Evolutionary conservation across 2,329 filamentous ascomycete genomes (phyloP).

Genomic region (Paecilomyces niveus): DNA sequence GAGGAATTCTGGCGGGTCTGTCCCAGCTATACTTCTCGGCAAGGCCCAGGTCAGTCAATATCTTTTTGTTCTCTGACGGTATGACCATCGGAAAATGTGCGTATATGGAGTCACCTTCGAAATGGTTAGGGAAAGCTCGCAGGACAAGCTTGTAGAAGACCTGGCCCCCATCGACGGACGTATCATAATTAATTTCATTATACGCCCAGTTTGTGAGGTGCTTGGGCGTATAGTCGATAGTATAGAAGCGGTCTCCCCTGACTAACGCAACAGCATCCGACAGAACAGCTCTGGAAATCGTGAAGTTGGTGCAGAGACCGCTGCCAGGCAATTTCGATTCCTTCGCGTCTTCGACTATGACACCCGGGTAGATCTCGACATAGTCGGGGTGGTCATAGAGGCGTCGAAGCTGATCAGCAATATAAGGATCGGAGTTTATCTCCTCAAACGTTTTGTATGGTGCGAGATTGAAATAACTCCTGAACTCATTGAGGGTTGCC

Average conservation of each 20-base stretch:
- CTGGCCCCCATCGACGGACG: constrained; percentile 41
- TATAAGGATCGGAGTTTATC: constrained; percentile 45
- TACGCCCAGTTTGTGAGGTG: constrained; percentile 41
- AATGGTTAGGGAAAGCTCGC: constrained; percentile 44
- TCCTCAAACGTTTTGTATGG: constrained; percentile 45
- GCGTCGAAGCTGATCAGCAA: constrained; percentile 37
- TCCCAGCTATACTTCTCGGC: constrained; percentile 37
- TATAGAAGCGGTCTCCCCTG: constrained; percentile 42
- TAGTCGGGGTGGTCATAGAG: constrained; percentile 47
- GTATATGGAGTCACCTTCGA: constrained; percentile 42
- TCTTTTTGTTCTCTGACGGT: constrained; percentile 40
- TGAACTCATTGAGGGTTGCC: constrained; percentile 14
- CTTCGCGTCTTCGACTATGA: constrained; percentile 52
- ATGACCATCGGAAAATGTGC: constrained; percentile 45
- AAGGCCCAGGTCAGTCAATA: constrained; percentile 33
- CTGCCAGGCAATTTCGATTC: constrained; percentile 42
- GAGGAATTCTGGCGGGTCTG: constrained; percentile 20
- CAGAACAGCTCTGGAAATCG: constrained; percentile 36
- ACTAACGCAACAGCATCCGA: constrained; percentile 42
- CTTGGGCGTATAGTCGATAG: constrained; percentile 38
- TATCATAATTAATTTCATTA: constrained; percentile 36
- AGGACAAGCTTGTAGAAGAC: constrained; percentile 48
- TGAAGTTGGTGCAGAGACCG: constrained; percentile 44
- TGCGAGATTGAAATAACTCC: constrained; percentile 3
- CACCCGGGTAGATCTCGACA: constrained; percentile 52